These are phyloP conservation scores for Samsoniella hepiali DNA, from an alignment of 2,329 filamentous ascomycete species.

Conservation along the genomic window DNA sequence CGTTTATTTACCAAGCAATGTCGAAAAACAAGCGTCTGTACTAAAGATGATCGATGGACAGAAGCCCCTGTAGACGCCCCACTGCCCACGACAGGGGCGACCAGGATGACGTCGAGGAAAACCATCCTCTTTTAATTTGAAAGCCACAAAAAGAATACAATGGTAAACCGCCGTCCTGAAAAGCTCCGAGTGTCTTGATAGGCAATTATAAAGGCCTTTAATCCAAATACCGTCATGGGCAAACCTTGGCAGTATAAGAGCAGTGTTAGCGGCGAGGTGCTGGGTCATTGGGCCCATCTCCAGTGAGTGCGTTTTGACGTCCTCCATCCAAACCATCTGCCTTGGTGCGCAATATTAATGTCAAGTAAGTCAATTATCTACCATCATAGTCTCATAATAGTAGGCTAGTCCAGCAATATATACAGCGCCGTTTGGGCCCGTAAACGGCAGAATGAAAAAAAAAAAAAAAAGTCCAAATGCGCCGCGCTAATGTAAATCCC, in stretches of 20 bases:
- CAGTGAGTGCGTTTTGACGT: no score
- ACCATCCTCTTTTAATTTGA: background rate
- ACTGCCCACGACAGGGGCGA: background rate
- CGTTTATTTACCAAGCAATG: background rate
- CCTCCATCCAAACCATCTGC: background rate
- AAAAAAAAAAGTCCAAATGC: constrained; percentile 6
- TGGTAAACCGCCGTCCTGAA: no score
- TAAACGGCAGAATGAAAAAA: background rate
- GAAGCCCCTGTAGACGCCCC: constrained; percentile 6
- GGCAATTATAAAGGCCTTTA: no score
- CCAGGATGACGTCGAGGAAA: background rate
- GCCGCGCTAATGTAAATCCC: constrained; percentile 17
- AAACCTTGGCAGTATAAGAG: no score
- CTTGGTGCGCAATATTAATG: background rate
- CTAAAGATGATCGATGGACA: background rate
- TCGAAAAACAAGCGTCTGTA: background rate
- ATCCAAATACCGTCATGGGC: no score
- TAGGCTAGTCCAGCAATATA: constrained; percentile 14
- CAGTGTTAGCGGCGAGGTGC: no score
- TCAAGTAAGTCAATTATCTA: background rate
- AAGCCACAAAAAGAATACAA: background rate
- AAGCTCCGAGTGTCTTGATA: no score
- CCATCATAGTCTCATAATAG: constrained; percentile 2
- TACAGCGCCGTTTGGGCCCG: background rate
- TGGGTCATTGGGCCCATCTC: no score